Evolutionary conservation across 306 rosid species (phyloP).

Genomic region (Prunus mume): DNA sequence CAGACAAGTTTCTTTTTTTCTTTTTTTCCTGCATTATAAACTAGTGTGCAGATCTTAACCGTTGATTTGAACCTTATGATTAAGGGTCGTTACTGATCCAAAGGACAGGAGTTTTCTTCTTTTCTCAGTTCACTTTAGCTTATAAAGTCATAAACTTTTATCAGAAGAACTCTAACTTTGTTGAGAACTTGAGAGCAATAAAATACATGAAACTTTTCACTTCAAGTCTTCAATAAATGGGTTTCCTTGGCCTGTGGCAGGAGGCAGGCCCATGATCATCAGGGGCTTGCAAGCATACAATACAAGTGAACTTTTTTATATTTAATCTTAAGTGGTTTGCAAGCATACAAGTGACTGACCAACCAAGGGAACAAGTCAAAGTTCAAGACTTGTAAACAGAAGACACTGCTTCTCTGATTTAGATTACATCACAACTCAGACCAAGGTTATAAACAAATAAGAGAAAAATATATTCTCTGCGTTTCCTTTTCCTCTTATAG

Average conservation of each 20-base stretch:
- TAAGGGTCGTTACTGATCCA: not conserved
- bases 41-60: not conserved
- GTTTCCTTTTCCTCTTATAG: not conserved
- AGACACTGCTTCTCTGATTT: not conserved
- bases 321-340: not conserved
- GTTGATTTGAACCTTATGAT: not conserved
- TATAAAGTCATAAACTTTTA: not conserved
- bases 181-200: not conserved
- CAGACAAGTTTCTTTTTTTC: not conserved
- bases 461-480: not conserved
- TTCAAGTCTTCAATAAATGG: not conserved
- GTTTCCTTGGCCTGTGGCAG: not conserved
- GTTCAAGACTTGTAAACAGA: not conserved
- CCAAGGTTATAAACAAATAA: not conserved
- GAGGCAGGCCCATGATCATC: conserved; percentile 3
- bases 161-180: not conserved
- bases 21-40: too few relatives aligned
- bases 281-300: not conserved
- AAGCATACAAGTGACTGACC: not conserved
- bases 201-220: not conserved
- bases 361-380: not conserved
- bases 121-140: not conserved
- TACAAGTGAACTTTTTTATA: not conserved
- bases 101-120: not conserved
- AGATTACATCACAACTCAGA: not conserved